Evolutionary conservation across 2,329 filamentous ascomycete genomes (phyloP).

Genomic region (Sporothrix brunneoviolacea): DNA sequence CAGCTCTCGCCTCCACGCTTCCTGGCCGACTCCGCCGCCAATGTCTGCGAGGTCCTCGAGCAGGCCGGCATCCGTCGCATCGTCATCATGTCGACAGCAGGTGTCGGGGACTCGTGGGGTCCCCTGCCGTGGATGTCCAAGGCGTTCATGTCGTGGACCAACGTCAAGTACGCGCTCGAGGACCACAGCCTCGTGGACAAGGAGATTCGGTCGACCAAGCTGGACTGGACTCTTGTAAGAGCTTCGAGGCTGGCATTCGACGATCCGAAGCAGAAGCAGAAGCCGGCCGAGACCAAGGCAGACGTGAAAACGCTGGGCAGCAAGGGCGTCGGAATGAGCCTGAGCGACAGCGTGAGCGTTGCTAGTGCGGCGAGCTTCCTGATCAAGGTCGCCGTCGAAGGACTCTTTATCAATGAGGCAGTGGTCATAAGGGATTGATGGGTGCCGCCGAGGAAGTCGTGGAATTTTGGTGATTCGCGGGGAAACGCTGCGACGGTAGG

Average conservation of each 20-base stretch:
- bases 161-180: conserved; percentile 33
- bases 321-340: conserved; percentile 25
- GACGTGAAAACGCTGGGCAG: conserved; percentile 26
- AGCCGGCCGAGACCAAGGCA: too few species aligned
- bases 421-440: background rate
- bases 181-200: conserved; percentile 32
- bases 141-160: conserved; percentile 32
- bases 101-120: conserved; percentile 32
- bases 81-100: conserved; percentile 34
- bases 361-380: conserved; percentile 27
- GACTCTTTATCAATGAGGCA: conserved; percentile 13
- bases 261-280: too few species aligned
- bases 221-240: conserved; percentile 33
- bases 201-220: conserved; percentile 28
- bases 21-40: conserved; percentile 32
- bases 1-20: conserved; percentile 33
- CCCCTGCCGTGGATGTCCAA: conserved; percentile 29
- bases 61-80: conserved; percentile 27
- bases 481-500: too few species aligned
- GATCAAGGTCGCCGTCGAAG: conserved; percentile 28
- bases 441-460: too few species aligned
- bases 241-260: conserved; percentile 27
- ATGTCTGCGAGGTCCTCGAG: conserved; percentile 27
- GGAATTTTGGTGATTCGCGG: too few species aligned
- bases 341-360: conserved; percentile 26